Evolutionary conservation across 495 filamentous ascomycete species (phyloP).

Genomic region (Aspergillus bertholletiae): DNA sequence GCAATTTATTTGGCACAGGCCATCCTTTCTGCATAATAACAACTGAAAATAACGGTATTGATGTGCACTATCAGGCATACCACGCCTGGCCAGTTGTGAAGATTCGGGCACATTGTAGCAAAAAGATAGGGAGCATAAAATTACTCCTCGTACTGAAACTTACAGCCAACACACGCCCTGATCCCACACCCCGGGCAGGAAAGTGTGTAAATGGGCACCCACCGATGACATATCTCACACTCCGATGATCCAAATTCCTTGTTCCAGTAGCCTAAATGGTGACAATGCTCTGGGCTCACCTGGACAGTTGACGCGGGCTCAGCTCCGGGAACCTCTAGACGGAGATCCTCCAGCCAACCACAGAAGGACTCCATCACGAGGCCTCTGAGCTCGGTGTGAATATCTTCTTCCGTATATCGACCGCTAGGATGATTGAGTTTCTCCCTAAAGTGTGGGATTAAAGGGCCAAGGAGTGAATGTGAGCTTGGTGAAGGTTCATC

Average conservation of each 20-base stretch:
- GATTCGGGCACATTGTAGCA: background rate
- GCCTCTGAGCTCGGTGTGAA: slow-evolving; percentile 23
- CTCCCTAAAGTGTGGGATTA: slow-evolving; percentile 22
- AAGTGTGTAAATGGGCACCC: slow-evolving; percentile 29
- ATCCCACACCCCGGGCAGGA: slow-evolving; percentile 30
- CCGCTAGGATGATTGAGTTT: slow-evolving; percentile 21
- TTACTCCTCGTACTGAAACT: slow-evolving; percentile 18
- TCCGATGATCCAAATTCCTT: slow-evolving; percentile 17
- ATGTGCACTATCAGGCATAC: background rate
- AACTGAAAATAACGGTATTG: background rate
- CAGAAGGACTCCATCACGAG: slow-evolving; percentile 27
- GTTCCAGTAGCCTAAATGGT: slow-evolving; percentile 30
- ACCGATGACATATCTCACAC: slow-evolving; percentile 29
- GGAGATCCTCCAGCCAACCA: slow-evolving; percentile 22
- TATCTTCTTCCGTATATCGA: slow-evolving; percentile 24
- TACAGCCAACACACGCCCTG: slow-evolving; percentile 32
- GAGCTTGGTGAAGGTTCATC: background rate
- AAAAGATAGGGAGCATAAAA: background rate
- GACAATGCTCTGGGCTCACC: slow-evolving; percentile 13
- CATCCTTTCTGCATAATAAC: background rate
- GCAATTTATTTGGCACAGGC: background rate
- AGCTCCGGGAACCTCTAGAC: slow-evolving; percentile 12
- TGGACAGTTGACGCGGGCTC: background rate
- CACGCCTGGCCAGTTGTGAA: background rate
- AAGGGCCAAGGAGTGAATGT: slow-evolving; percentile 10